Percentiles rank a stretch among this genome's conserved stretches.
Evolutionary conservation across 148 eudicot genomes (phyloP).

Genomic region (Silene conica): DNA sequence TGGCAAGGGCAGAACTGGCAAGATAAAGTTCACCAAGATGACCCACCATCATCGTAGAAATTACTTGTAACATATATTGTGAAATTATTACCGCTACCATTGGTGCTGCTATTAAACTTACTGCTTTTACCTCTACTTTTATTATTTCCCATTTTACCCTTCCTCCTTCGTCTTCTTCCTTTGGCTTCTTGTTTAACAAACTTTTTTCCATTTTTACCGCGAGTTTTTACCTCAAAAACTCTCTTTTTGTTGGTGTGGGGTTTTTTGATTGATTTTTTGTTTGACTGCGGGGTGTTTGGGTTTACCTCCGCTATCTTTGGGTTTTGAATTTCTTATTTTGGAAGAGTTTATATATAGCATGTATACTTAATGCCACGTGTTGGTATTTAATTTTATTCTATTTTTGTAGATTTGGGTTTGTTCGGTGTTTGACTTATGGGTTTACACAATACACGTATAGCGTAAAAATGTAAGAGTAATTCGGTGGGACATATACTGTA

Average conservation of each 20-base stretch:
- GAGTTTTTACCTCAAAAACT: no score
- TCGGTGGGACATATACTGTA: no score
- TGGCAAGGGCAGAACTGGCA: slow-evolving; percentile 39
- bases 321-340: neutral
- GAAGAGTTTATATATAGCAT: neutral
- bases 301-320: neutral
- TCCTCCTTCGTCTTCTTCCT: neutral
- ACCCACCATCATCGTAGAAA: slow-evolving; percentile 46
- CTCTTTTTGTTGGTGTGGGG: no score
- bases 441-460: no score
- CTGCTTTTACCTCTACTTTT: slow-evolving; percentile 33
- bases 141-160: slow-evolving; percentile 17
- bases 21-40: slow-evolving; percentile 45
- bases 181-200: neutral
- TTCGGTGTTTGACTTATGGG: no score
- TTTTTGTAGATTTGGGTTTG: no score
- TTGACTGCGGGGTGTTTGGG: neutral
- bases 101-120: slow-evolving; percentile 42
- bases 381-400: no score
- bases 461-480: no score
- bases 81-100: slow-evolving; percentile 38
- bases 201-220: neutral
- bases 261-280: no score
- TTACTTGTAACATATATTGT: slow-evolving; percentile 35
- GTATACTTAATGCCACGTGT: no score